Percentiles rank a stretch among this genome's conserved stretches.
phyloP scores from a whole-genome alignment of 306 rosid genomes.

The Casuarina equisetifolia region DNA sequence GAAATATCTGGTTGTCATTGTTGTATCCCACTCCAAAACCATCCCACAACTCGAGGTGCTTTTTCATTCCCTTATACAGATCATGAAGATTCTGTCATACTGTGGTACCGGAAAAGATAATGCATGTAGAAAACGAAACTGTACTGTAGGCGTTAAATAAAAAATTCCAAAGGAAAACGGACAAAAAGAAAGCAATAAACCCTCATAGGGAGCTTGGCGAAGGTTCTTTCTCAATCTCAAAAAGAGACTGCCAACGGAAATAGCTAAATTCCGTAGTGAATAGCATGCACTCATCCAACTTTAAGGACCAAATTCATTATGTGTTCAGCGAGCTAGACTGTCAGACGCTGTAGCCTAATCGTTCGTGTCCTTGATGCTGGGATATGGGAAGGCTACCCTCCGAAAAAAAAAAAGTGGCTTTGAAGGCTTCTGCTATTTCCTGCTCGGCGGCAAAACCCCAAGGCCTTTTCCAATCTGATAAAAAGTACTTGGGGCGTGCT shows the following conservation, averaged over 20 bases:
- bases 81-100: slow-evolving; percentile 31
- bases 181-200: slow-evolving; percentile 54
- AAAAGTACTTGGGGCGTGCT: slow-evolving; percentile 27
- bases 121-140: slow-evolving; percentile 30
- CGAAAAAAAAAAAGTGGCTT: slow-evolving; percentile 18
- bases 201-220: slow-evolving; percentile 26
- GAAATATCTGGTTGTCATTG: slow-evolving; percentile 33
- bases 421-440: slow-evolving; percentile 28
- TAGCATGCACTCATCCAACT: slow-evolving; percentile 28
- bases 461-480: slow-evolving; percentile 33
- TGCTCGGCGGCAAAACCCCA: slow-evolving; percentile 30
- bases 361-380: slow-evolving; percentile 28
- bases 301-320: slow-evolving; percentile 20
- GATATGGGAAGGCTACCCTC: slow-evolving; percentile 19
- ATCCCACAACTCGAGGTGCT: slow-evolving; percentile 33
- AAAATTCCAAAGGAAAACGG: slow-evolving; percentile 57
- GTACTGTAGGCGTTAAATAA: slow-evolving; percentile 34
- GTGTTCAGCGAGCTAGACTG: slow-evolving; percentile 1
- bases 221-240: slow-evolving; percentile 36
- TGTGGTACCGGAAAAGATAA: slow-evolving; percentile 35
- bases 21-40: slow-evolving; percentile 22
- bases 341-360: not conserved
- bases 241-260: slow-evolving; percentile 24
- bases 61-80: slow-evolving; percentile 35
- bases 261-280: slow-evolving; percentile 36